phyloP scores from a whole-genome alignment of 2,329 filamentous ascomycete genomes.

The Apiospora kogelbergensis region DNA sequence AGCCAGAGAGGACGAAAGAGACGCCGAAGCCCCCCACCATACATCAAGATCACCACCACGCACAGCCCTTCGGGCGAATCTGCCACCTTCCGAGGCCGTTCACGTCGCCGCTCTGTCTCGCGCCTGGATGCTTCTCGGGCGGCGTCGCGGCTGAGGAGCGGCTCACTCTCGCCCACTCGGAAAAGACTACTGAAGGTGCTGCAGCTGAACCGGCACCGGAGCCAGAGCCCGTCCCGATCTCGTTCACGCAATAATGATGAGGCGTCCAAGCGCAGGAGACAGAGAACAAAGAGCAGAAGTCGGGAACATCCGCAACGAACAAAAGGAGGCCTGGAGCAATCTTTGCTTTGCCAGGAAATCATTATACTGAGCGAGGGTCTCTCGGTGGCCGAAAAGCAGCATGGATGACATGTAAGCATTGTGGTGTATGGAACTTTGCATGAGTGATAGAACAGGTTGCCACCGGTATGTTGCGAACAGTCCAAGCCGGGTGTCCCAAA shows the following conservation, averaged over 20 bases:
- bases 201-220: slow-evolving; percentile 41
- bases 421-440: background rate
- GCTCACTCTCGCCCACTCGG: slow-evolving; percentile 39
- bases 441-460: background rate
- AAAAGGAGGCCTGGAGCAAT: slow-evolving; percentile 18
- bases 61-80: slow-evolving; percentile 37
- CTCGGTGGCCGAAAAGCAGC: slow-evolving; percentile 15
- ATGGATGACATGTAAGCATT: slow-evolving; percentile 13
- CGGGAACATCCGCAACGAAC: slow-evolving; percentile 25
- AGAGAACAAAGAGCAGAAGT: slow-evolving; percentile 38
- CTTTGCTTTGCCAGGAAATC: slow-evolving; percentile 26
- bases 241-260: slow-evolving; percentile 25
- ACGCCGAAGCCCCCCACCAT: slow-evolving; percentile 31
- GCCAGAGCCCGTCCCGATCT: slow-evolving; percentile 42
- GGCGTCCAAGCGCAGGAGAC: slow-evolving; percentile 31
- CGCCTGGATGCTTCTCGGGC: slow-evolving; percentile 27
- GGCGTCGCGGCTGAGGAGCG: slow-evolving; percentile 26
- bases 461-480: background rate
- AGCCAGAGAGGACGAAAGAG: slow-evolving; percentile 37
- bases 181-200: slow-evolving; percentile 41
- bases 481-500: background rate
- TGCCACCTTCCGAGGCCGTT: slow-evolving; percentile 41
- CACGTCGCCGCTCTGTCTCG: slow-evolving; percentile 38
- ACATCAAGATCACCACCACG: slow-evolving; percentile 22
- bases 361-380: slow-evolving; percentile 19